Evolutionary conservation across 1,284 basidiomycete genomes (phyloP), one percentile per base, ranked within the genome.

Genomic region (Fistulina hepatica): DNA sequence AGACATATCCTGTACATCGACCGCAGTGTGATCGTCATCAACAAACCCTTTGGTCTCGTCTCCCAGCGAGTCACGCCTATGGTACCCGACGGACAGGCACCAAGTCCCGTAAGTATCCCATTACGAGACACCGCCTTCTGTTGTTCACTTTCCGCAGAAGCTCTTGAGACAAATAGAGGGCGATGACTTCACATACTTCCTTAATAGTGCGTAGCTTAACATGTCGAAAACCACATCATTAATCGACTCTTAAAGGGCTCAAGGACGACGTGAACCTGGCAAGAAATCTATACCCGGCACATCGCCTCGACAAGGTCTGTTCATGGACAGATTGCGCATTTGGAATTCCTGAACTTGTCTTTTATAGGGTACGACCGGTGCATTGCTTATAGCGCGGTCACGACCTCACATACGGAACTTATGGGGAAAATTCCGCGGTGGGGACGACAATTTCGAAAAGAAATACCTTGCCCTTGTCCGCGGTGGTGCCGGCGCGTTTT

Each of bases 401-500:
- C n/a, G n/a, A n/a, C n/a, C n/a, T n/a, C n/a, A n/a, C n/a, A n/a
- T n/a, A n/a, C n/a, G n/a, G n/a, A n/a, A n/a, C n/a, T n/a, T n/a
- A n/a, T n/a, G n/a, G n/a, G n/a, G n/a, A n/a, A n/a, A n/a, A n/a
- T n/a, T n/a, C n/a, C n/a, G n/a, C n/a, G n/a, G n/a, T n/a, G n/a
- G n/a, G n/a, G n/a, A n/a, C n/a, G n/a, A n/a, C n/a, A n/a, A n/a
- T n/a, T n/a, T 79, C 6, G 52, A 63, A 21, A 83, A 84, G 50
- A 68, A 64, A 0, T 84, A 84, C 48, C 63, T 81, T 17, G 81
- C 81, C 0, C 56, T 84, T 22, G 77, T 81, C 1, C 63, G 69
- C 21, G 76, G 68, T 10, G 67, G 67, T 4, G 48, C 52, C n/a
- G n/a, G n/a, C 57, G 66, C 33, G 63, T 63, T 0, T 77, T 78